phyloP scores from a whole-genome alignment of 306 rosid species.

The Vicia faba region DNA sequence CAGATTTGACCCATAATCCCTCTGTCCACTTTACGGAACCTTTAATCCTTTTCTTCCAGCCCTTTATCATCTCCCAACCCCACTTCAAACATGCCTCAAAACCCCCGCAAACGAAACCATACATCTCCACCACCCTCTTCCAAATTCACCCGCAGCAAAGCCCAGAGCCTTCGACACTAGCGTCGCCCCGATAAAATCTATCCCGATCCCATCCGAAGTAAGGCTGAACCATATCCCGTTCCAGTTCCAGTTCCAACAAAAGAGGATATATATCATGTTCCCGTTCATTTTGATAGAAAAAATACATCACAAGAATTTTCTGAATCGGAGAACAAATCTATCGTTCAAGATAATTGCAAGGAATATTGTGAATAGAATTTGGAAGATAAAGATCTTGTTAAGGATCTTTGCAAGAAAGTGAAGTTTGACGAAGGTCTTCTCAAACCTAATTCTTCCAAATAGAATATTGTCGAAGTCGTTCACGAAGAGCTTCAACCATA shows the following conservation, averaged over 20 bases:
- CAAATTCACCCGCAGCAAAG: conserved; percentile 37
- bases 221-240: not conserved
- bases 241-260: not conserved
- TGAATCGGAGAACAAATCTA: conserved; percentile 13
- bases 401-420: conserved; percentile 30
- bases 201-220: not conserved
- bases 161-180: conserved; percentile 33
- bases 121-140: not conserved
- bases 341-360: conserved; percentile 23
- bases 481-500: too few species aligned
- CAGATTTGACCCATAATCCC: too few species aligned
- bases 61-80: too few species aligned
- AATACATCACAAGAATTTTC: not conserved
- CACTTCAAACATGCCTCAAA: conserved; percentile 3
- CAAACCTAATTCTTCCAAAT: too few species aligned
- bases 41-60: too few species aligned
- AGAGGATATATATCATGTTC: not conserved
- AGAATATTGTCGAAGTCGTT: too few species aligned
- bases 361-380: conserved; percentile 14
- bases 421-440: conserved; percentile 23
- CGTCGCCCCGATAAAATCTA: conserved; percentile 36
- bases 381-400: not conserved
- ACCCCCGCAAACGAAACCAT: conserved; percentile 38
- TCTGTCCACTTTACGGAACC: too few species aligned
- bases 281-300: conserved; percentile 2